Evolutionary conservation across 2,329 filamentous ascomycete genomes (phyloP).

Genomic region (Sordariomycetes sp.): DNA sequence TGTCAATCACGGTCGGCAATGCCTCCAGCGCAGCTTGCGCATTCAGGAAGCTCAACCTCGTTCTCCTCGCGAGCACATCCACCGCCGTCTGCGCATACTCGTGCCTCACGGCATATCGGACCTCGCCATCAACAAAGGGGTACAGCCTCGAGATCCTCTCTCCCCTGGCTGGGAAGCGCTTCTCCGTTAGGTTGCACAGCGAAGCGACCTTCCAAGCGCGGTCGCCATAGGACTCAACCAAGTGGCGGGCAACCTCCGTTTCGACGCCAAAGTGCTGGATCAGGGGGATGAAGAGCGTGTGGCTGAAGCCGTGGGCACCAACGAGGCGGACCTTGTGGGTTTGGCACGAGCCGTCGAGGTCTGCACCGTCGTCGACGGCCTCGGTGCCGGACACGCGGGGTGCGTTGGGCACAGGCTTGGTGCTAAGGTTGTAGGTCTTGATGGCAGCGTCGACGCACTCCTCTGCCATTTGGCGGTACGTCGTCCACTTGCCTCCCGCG

Average conservation of each 20-base stretch:
- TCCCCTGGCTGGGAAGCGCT: constrained; percentile 75
- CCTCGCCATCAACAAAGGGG: constrained; percentile 85
- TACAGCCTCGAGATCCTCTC: constrained; percentile 73
- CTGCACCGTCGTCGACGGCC: constrained; percentile 59
- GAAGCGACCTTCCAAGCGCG: constrained; percentile 85
- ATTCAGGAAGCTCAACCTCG: constrained; percentile 80
- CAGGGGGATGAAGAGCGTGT: constrained; percentile 85
- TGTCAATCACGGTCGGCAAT: constrained; percentile 75
- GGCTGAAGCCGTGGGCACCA: constrained; percentile 80
- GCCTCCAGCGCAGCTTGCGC: constrained; percentile 84
- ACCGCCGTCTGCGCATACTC: constrained; percentile 90
- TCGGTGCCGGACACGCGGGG: constrained; percentile 63
- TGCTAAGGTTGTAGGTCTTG: constrained; percentile 53
- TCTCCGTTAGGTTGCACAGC: constrained; percentile 65
- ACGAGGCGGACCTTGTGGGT: constrained; percentile 75
- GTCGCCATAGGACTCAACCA: constrained; percentile 83
- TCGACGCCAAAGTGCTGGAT: constrained; percentile 91
- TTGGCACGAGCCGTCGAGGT: constrained; percentile 59
- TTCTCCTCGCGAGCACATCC: constrained; percentile 79
- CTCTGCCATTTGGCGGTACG: constrained; percentile 88
- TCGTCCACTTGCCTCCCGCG: constrained; percentile 88
- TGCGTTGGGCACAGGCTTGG: constrained; percentile 47
- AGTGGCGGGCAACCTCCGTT: constrained; percentile 83
- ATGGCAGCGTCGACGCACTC: constrained; percentile 79
- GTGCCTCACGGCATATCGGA: constrained; percentile 77